Evolutionary conservation across 495 filamentous ascomycete genomes (phyloP), one percentile per base, ranked within the genome.

Genomic region (Hyaloscypha bicolor): DNA sequence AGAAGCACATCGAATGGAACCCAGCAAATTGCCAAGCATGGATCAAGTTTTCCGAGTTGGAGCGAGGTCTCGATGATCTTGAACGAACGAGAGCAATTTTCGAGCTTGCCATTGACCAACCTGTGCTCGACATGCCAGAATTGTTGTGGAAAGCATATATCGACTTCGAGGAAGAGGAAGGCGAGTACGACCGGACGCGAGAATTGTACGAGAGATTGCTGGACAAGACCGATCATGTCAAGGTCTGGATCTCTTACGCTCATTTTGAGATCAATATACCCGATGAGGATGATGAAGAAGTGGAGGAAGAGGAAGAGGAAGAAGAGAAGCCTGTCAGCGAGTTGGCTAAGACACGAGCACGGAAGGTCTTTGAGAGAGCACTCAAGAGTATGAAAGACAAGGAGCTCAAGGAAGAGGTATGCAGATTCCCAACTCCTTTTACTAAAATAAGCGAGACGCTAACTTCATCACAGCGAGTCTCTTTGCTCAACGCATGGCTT

Each of bases 241-340:
- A 97, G 84, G 95, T 99, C 61, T 99, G 95, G 95, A 97, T 93
- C 80, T 91, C 88, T 75, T 99, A 94, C 78, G 96, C 95, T 16
- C 91, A 93, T 73, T 98, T 98, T 76, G 95, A 99, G 78, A 91
- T 97, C 81, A 94, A 94, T 71, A 85, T 94, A 0, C 86, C 87
- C 31, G 87, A 90, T 16, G 87, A 87, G 48, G 92, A 90, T 35
- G 87, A 86, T 22, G 83, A 83, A 22, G 86, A 88, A 45, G 83
- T 83, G 4, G 80, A 79, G 2, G 86, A 84, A 32, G 81, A 82
- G 2, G 86, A 84, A 32, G 81, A 82, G 72, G 42, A 68, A 21
- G 90, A 90, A 61, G 88, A 91, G 72, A 80, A 83, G 63, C 87
- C 89, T 4, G 82, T 97, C 71, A 93, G 89, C 79, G 92, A 96